Evolutionary conservation across 1,284 basidiomycete species (phyloP).

Genomic region (Ceratobasidium sp.): DNA sequence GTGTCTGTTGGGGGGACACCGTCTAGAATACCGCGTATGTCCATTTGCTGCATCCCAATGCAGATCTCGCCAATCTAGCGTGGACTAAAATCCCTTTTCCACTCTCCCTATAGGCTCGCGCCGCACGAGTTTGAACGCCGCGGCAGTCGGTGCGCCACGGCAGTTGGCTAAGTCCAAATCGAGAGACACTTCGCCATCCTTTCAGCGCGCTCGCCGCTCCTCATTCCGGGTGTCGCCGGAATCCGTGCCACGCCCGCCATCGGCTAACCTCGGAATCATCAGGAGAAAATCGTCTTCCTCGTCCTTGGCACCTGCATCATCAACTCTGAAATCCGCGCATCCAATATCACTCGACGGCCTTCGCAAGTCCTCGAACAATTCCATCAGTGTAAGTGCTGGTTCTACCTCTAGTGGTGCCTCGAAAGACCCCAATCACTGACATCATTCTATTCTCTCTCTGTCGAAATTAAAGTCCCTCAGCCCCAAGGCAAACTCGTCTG

Average conservation of each 20-base stretch:
- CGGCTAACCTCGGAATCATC: not conserved
- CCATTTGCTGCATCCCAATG: constrained; percentile 59
- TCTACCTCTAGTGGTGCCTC: constrained; percentile 48
- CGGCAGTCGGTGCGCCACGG: constrained; percentile 44
- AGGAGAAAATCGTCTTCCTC: constrained; percentile 51
- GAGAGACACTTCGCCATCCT: constrained; percentile 67
- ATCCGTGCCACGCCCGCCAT: constrained; percentile 64
- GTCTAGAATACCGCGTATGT: constrained; percentile 92
- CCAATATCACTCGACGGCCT: constrained; percentile 73
- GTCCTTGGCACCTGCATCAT: constrained; percentile 53
- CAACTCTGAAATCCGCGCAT: constrained; percentile 62
- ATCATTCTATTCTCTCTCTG: constrained; percentile 78
- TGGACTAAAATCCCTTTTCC: constrained; percentile 59
- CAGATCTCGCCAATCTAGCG: constrained; percentile 65
- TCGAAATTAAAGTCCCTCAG: constrained; percentile 79
- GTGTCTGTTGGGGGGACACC: constrained; percentile 68
- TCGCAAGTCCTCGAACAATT: constrained; percentile 69
- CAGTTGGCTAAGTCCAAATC: constrained; percentile 56
- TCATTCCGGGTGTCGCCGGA: constrained; percentile 68
- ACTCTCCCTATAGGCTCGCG: constrained; percentile 51
- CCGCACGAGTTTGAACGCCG: constrained; percentile 64
- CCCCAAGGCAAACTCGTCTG: constrained; percentile 71
- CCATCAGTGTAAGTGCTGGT: constrained; percentile 55
- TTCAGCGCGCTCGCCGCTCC: constrained; percentile 54
- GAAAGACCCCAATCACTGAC: constrained; percentile 51